Evolutionary conservation across 768 basidiomycete species (phyloP).

Genomic region (Lentinus tigrinus): DNA sequence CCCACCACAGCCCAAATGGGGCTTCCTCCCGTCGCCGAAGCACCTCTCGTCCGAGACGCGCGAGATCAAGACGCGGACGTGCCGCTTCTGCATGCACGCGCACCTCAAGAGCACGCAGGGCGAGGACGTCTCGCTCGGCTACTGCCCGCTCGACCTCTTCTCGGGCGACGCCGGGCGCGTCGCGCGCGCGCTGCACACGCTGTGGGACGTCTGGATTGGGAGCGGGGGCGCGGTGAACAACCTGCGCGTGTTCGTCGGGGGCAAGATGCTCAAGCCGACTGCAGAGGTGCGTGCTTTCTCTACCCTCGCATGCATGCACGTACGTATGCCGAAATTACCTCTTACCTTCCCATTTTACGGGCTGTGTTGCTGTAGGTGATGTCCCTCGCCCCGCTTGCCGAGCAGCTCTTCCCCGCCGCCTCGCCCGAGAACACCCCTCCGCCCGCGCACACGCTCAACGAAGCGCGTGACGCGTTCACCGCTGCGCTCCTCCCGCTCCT

Average conservation of each 20-base stretch:
- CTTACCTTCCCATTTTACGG: not conserved
- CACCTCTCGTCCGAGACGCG: conserved; percentile 62
- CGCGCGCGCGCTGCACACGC: conserved; percentile 55
- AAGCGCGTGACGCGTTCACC: conserved; percentile 52
- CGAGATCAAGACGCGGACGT: conserved; percentile 64
- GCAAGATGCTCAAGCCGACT: conserved; percentile 56
- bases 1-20: conserved; percentile 90
- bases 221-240: conserved; percentile 75
- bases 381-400: conserved; percentile 21
- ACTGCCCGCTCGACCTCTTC: conserved; percentile 91
- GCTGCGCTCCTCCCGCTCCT: conserved; percentile 48
- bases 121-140: conserved; percentile 43
- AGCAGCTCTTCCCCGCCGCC: conserved; percentile 10
- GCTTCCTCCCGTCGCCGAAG: conserved; percentile 69
- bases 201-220: conserved; percentile 73
- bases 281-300: conserved; percentile 30
- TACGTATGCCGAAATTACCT: conserved; percentile 2
- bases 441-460: conserved; percentile 5
- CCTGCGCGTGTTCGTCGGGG: conserved; percentile 73
- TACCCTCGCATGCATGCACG: not conserved
- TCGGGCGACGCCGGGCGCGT: conserved; percentile 66
- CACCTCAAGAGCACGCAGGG: conserved; percentile 46
- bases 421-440: conserved; percentile 1
- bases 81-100: conserved; percentile 91
- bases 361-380: not conserved